These are phyloP conservation scores for Cyberlindnera euphorbiiphila DNA, from an alignment of 805 yeast species.

Conservation along the genomic window DNA sequence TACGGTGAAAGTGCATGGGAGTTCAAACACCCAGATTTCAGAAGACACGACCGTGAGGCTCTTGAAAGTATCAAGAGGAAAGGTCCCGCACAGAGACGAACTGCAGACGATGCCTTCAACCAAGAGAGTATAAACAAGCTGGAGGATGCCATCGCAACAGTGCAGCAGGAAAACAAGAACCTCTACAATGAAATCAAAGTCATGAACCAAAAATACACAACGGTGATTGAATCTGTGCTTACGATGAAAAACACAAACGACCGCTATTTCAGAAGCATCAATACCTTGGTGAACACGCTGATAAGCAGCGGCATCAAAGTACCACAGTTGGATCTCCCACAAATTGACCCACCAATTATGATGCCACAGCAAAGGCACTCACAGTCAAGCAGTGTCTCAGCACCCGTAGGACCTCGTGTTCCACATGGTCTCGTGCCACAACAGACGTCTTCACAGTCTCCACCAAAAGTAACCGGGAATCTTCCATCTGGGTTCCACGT, in stretches of 20 bases:
- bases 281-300: conserved; percentile 45
- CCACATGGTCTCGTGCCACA: no score
- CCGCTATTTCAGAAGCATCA: conserved; percentile 49
- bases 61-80: conserved; percentile 86
- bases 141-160: conserved; percentile 17
- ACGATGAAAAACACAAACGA: conserved; percentile 55
- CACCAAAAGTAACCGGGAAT: conserved; percentile 15
- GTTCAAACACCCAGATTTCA: conserved; percentile 87
- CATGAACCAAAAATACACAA: conserved; percentile 56
- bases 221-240: conserved; percentile 58
- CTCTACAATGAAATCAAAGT: conserved; percentile 35
- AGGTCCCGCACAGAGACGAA: conserved; percentile 55
- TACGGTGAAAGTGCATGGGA: conserved; percentile 89
- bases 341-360: conserved; percentile 8
- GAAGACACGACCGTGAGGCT: conserved; percentile 68
- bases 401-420: neutral
- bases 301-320: conserved; percentile 59
- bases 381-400: conserved; percentile 5
- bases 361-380: conserved; percentile 11
- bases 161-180: conserved; percentile 32
- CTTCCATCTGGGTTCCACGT: conserved; percentile 57
- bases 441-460: conserved; percentile 13
- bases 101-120: conserved; percentile 25
- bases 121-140: conserved; percentile 15
- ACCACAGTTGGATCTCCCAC: conserved; percentile 60